Evolutionary conservation across 2,329 filamentous ascomycete genomes (phyloP).

Genomic region (Exophiala sideris): DNA sequence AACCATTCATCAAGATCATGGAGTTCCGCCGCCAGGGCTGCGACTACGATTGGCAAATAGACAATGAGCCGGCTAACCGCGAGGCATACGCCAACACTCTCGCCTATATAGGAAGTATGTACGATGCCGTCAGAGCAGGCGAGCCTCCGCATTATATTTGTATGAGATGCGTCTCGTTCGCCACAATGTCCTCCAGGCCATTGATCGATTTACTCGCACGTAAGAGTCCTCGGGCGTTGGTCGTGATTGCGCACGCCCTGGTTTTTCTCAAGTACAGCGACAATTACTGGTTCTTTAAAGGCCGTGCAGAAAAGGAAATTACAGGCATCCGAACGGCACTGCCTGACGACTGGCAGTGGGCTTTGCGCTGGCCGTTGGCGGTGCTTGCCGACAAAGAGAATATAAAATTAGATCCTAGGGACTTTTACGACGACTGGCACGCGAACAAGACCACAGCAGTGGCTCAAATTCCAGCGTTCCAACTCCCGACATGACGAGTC

Average conservation of each 20-base stretch:
- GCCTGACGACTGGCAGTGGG: conserved; percentile 31
- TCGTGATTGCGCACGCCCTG: conserved; percentile 34
- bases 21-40: conserved; percentile 22
- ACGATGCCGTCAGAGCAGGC: conserved; percentile 26
- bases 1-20: conserved; percentile 18
- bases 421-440: no score
- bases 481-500: no score
- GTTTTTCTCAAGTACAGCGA: conserved; percentile 31
- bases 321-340: conserved; percentile 29
- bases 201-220: conserved; percentile 33
- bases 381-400: conserved; percentile 5
- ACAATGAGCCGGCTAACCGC: neutral
- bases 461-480: no score
- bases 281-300: conserved; percentile 31
- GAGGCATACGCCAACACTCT: conserved; percentile 18
- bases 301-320: conserved; percentile 28
- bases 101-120: conserved; percentile 30
- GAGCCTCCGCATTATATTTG: conserved; percentile 29
- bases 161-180: conserved; percentile 32
- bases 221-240: conserved; percentile 31
- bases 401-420: neutral
- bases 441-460: no score
- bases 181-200: conserved; percentile 30
- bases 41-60: conserved; percentile 25
- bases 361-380: conserved; percentile 32